Percentiles rank a stretch among this genome's conserved stretches.
These are phyloP conservation scores for Schoenoplectus tabernaemontani DNA, from an alignment of 202 grass and related monocot genomes.

Conservation along the genomic window DNA sequence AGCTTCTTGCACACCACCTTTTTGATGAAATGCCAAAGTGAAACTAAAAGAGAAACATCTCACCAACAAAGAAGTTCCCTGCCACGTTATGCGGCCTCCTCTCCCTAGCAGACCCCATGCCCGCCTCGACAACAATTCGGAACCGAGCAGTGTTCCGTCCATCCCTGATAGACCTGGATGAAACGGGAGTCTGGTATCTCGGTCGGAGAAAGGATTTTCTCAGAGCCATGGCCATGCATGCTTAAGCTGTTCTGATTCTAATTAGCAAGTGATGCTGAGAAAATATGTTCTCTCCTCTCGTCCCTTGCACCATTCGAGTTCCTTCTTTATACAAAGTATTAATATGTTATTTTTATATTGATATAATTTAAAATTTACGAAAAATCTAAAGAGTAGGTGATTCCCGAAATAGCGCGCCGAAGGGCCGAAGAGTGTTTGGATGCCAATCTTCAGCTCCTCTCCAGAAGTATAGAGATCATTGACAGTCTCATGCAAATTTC, in stretches of 20 bases:
- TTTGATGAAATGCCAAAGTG: not conserved
- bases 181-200: not conserved
- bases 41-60: not conserved
- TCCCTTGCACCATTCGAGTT: no score
- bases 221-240: not conserved
- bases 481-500: not conserved
- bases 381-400: no score
- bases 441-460: no score
- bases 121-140: not conserved
- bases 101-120: not conserved
- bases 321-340: no score
- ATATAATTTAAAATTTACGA: no score
- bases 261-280: not conserved
- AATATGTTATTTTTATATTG: no score
- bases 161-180: not conserved
- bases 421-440: no score
- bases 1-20: not conserved
- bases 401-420: no score
- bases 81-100: conserved; percentile 53
- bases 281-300: no score
- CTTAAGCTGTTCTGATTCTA: no score
- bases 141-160: not conserved
- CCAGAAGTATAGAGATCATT: not conserved
- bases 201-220: conserved; percentile 12
- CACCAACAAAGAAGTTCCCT: conserved; percentile 81